These are phyloP conservation scores for Alternaria gansuensis DNA, from an alignment of 2,329 filamentous ascomycete genomes.

Conservation along the genomic window DNA sequence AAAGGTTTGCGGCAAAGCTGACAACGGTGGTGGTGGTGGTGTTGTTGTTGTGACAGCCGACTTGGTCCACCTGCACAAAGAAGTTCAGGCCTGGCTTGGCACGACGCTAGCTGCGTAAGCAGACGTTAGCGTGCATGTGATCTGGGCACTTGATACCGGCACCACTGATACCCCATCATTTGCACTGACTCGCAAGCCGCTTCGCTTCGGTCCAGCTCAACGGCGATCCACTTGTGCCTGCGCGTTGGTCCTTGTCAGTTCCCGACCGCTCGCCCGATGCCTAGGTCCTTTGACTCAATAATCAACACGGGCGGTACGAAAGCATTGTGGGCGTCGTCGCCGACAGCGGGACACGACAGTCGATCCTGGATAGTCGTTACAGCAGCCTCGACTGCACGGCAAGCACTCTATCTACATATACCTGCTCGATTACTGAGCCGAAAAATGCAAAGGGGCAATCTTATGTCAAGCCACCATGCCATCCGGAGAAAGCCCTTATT, in stretches of 20 bases:
- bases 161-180: constrained; percentile 16
- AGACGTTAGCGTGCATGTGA: constrained; percentile 13
- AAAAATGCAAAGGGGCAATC: constrained; percentile 29
- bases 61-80: constrained; percentile 15
- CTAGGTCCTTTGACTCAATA: constrained; percentile 24
- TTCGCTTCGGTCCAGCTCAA: constrained; percentile 28
- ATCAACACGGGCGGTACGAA: constrained; percentile 10
- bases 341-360: constrained; percentile 19
- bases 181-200: constrained; percentile 24
- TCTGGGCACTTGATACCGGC: constrained; percentile 8
- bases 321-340: constrained; percentile 22
- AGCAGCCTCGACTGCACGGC: constrained; percentile 26
- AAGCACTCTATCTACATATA: constrained; percentile 21
- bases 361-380: constrained; percentile 24
- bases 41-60: constrained; percentile 9
- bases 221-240: constrained; percentile 30
- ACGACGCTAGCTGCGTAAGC: constrained; percentile 11
- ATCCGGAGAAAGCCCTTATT: constrained; percentile 35
- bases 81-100: constrained; percentile 7
- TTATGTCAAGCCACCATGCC: constrained; percentile 27
- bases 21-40: constrained; percentile 10
- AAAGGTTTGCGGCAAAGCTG: constrained; percentile 19
- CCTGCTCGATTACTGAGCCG: constrained; percentile 26
- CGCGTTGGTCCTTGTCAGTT: constrained; percentile 22
- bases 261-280: constrained; percentile 22